Percentiles rank a stretch among this genome's conserved stretches.
phyloP scores from a whole-genome alignment of 441 rosid genomes.

The Hypseocharis bilobata region DNA sequence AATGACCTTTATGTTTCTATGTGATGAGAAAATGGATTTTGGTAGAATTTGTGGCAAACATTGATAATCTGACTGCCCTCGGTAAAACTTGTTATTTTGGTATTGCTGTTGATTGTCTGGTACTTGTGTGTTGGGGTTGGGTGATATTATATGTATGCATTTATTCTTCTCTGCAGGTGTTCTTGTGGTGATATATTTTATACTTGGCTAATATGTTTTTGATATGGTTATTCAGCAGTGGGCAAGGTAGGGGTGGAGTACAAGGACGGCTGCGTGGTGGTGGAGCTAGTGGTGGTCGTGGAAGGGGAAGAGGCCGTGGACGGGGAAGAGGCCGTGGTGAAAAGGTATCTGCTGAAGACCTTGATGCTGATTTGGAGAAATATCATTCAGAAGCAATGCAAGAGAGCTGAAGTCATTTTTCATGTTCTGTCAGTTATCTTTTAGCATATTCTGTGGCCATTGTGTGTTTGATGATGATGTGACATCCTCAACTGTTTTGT shows the following conservation, averaged over 20 bases:
- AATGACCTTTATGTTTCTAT: too few relatives aligned
- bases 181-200: background rate
- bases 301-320: slow-evolving; percentile 56
- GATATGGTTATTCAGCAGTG: slow-evolving; percentile 26
- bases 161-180: background rate
- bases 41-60: too few relatives aligned
- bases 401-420: slow-evolving; percentile 39
- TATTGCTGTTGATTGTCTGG: too few relatives aligned
- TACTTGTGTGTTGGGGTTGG: background rate
- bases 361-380: slow-evolving; percentile 84
- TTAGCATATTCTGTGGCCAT: slow-evolving; percentile 24
- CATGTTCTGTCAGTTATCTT: slow-evolving; percentile 21
- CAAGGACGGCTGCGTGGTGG: slow-evolving; percentile 45
- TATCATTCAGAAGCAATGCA: slow-evolving; percentile 70
- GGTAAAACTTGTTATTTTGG: too few relatives aligned
- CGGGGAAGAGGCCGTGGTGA: slow-evolving; percentile 66
- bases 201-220: background rate
- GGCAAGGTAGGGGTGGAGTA: slow-evolving; percentile 47
- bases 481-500: slow-evolving; percentile 24
- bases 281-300: slow-evolving; percentile 34
- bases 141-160: background rate
- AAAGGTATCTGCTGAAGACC: slow-evolving; percentile 80
- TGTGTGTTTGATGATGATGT: slow-evolving; percentile 33
- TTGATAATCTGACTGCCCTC: too few relatives aligned
- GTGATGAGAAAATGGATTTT: too few relatives aligned